phyloP scores from a whole-genome alignment of 2,329 filamentous ascomycete genomes.

The Daldinia sp. region DNA sequence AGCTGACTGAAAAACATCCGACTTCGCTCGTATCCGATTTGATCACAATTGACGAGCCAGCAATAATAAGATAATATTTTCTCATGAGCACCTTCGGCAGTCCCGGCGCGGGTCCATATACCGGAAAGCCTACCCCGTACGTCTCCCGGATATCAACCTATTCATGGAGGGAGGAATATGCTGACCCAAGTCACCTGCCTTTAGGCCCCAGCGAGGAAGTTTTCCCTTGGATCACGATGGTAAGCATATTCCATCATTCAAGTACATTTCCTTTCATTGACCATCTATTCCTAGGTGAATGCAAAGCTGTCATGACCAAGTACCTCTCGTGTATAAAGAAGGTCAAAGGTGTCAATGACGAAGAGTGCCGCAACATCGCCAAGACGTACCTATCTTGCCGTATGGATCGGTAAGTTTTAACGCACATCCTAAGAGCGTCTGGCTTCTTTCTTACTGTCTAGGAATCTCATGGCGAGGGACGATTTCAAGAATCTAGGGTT shows the following conservation, averaged over 20 bases:
- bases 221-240: slow-evolving; percentile 97
- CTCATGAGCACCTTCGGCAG: slow-evolving; percentile 46
- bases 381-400: slow-evolving; percentile 90
- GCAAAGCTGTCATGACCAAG: slow-evolving; percentile 83
- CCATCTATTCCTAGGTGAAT: slow-evolving; percentile 73
- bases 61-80: neutral
- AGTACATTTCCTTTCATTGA: neutral
- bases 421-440: neutral
- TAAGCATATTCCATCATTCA: slow-evolving; percentile 45
- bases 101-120: slow-evolving; percentile 43
- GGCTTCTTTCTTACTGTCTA: slow-evolving; percentile 47
- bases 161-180: slow-evolving; percentile 10
- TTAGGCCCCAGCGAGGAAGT: slow-evolving; percentile 86
- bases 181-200: slow-evolving; percentile 5
- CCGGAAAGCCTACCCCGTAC: slow-evolving; percentile 45
- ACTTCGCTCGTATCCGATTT: neutral
- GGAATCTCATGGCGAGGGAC: slow-evolving; percentile 95
- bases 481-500: slow-evolving; percentile 95
- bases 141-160: slow-evolving; percentile 10
- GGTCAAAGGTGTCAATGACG: slow-evolving; percentile 83
- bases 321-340: slow-evolving; percentile 91
- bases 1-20: neutral
- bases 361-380: slow-evolving; percentile 83
- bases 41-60: neutral
- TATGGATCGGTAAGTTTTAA: slow-evolving; percentile 82